These are phyloP conservation scores for Backusella macrospora DNA, from an alignment of 192 early-diverging fungal species.

Conservation along the genomic window DNA sequence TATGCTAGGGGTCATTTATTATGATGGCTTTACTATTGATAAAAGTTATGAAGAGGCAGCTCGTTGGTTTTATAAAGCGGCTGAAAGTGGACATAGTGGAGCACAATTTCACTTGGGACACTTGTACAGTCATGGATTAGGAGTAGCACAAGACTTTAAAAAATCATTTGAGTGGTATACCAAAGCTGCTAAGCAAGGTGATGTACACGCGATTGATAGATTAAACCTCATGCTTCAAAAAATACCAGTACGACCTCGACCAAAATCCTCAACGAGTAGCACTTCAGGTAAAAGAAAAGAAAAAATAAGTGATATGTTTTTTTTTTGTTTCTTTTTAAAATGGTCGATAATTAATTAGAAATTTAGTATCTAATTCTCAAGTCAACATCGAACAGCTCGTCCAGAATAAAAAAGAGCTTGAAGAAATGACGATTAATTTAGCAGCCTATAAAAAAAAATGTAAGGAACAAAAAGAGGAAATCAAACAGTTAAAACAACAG, in stretches of 20 bases:
- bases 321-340: background rate
- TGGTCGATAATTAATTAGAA: background rate
- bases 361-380: background rate
- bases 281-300: no score
- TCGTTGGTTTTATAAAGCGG: background rate
- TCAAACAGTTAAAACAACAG: background rate
- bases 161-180: conserved; percentile 10
- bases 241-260: background rate
- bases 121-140: background rate
- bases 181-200: background rate
- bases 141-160: conserved; percentile 1
- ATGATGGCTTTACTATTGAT: background rate
- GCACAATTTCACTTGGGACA: background rate
- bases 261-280: background rate
- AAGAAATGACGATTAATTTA: background rate
- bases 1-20: background rate
- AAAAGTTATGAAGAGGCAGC: background rate
- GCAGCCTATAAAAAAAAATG: background rate
- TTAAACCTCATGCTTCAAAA: conserved; percentile 4
- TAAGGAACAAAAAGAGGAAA: background rate
- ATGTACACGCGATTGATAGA: background rate
- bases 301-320: no score
- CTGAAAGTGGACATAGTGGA: background rate
- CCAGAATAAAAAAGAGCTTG: background rate
- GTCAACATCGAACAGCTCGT: background rate